Evolutionary conservation across 805 yeast species (phyloP), one percentile per base, ranked within the genome.

Genomic region (Ogataea angusta): DNA sequence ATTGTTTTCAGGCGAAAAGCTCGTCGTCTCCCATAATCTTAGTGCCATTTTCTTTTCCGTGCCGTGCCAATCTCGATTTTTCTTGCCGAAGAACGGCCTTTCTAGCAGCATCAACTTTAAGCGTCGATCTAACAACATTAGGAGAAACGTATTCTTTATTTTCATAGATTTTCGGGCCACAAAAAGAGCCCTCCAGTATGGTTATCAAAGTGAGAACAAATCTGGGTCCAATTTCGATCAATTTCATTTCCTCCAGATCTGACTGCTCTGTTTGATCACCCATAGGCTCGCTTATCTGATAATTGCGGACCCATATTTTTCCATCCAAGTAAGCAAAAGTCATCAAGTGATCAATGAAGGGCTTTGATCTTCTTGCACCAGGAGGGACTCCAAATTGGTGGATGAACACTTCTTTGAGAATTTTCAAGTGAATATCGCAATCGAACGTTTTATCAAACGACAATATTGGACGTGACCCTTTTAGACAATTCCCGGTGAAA

Each of bases 81-180:
- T 85, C 90, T 37, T 84, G 77, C 67, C 98, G 81, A 27, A 78
- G 64, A 50, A 73, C 75, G 31, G 96, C 95, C 51, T 80, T 80
- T 38, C 73, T 77, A 3, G 97, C 97, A 40, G 84, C 80, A 59
- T 84, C 77, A 53, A 82, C 85, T 62, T 79, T 85, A 49, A 74
- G 47, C 70, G 90, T 96, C 10, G 99, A 87, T 71, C 99, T 85
- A 28, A 84, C 91, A 45, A 85, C 80, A 72, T 93, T 93, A 50
- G 99, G 99, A 45, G 96, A 86, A 34, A 93, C 96, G 65, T 86
- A 93, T 66, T 91, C 93, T 71, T 87, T 90, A 71, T 93, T 93
- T 60, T 93, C 98, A 67, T 87, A 93, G 51, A 93, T 89, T 74
- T 90, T 88, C 49, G 98, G 96, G 15, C 99, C 99, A 42, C 96